Conservation (phyloP, 106 monocot genomes). For the Phalaenopsis equestris region DNA sequence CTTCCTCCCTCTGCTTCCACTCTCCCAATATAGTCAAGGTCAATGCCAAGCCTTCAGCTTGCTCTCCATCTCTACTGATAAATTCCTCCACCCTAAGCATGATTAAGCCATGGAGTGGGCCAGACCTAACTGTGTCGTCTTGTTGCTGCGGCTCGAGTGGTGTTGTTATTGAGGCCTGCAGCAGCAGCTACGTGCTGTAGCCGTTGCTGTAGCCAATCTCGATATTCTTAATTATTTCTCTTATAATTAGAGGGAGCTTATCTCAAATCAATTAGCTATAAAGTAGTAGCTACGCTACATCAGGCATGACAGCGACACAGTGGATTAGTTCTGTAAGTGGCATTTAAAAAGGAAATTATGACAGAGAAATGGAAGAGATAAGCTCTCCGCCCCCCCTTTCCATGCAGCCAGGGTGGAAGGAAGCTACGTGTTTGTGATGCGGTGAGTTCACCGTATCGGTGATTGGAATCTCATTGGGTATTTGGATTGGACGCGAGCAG, state of each 20-base stretch:
- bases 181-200: slow-evolving; percentile 2
- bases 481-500: neutral
- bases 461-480: neutral
- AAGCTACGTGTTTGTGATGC: neutral
- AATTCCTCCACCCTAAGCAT: slow-evolving; percentile 5
- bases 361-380: neutral
- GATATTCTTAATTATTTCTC: neutral
- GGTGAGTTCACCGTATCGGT: neutral
- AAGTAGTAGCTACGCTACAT: neutral
- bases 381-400: neutral
- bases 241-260: neutral
- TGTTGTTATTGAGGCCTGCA: neutral
- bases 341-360: neutral
- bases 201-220: neutral
- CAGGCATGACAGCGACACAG: neutral
- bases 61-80: slow-evolving; percentile 4
- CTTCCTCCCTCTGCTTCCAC: slow-evolving; percentile 3
- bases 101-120: neutral
- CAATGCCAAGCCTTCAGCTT: neutral
- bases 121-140: neutral
- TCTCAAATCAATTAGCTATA: neutral
- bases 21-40: neutral
- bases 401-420: neutral
- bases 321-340: slow-evolving; percentile 1
- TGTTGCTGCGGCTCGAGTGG: neutral